Evolutionary conservation across 495 filamentous ascomycete genomes (phyloP), one percentile per base, ranked within the genome.

Genomic region (Cairneyella variabilis): DNA sequence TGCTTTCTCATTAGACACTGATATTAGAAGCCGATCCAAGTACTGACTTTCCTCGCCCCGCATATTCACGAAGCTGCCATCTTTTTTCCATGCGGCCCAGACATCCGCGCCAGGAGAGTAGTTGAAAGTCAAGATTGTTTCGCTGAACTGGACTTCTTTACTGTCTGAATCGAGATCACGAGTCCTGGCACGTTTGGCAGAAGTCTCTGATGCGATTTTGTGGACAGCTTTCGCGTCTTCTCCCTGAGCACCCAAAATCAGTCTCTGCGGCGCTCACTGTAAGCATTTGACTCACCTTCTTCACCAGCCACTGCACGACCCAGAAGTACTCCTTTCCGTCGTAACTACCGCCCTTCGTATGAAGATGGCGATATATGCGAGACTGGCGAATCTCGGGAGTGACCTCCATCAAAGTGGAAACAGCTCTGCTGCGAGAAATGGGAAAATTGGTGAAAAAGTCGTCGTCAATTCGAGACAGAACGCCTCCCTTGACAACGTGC

Each of bases 371-470:
- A 16, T 23, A 44, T 8, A 36, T 36, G 18, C 6, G 25, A 18
- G 30, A 48, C n/a, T 34, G 20, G 16, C 26, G 16, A 14, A 50
- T 50, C 30, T 20, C 21, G 17, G 27, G 20, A 32, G 34, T 39
- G 9, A 50, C 47, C 23, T 39, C 21, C 6, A 38, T 16, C 17
- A 37, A 39, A 3, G 47, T 50, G 21, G 20, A n/a, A 20, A 53
- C 40, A 2, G 41, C 51, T 40, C 38, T 46, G 42, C 51, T 54
- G 17, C 41, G 3, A 2, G 22, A 3, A 39, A 54, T 54, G 18
- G 51, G 51, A 12, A 6, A 18, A 7, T n/a, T 21, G 28, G 34
- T 37, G 9, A 54, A 17, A 20, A 54, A 54, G 10, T 26, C 22
- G 21, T 12, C 51, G 38, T 37, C 21, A 1, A 37, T 7, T 20